phyloP scores from a whole-genome alignment of 2,329 filamentous ascomycete genomes.

The Thielaviopsis populi region DNA sequence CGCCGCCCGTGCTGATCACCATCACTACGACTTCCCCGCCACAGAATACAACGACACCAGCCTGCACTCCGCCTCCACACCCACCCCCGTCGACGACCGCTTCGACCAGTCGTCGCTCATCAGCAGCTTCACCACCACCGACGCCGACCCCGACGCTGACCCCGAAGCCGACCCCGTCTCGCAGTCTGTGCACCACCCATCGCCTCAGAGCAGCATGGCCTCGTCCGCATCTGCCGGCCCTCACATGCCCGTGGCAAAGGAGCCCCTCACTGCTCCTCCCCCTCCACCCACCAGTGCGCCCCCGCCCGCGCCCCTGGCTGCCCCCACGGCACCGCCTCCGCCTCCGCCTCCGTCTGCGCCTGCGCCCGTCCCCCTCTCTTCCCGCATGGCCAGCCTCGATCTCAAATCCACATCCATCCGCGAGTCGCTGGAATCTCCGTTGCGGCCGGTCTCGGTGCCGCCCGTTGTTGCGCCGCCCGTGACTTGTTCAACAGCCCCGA shows the following conservation, averaged over 20 bases:
- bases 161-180: conserved; percentile 4
- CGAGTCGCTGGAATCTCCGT: not conserved
- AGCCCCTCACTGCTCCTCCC: not conserved
- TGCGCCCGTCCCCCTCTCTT: conserved; percentile 9
- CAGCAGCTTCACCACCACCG: not conserved
- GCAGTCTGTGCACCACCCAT: conserved; percentile 9
- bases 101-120: conserved; percentile 16
- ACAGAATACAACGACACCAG: conserved; percentile 16
- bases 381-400: conserved; percentile 16
- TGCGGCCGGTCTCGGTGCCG: not conserved
- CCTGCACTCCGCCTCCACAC: conserved; percentile 14
- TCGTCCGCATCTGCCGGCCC: conserved; percentile 9
- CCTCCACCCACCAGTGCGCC: not conserved
- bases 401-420: conserved; percentile 9
- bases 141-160: not conserved
- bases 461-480: conserved; percentile 1
- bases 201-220: conserved; percentile 15
- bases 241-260: too few species aligned
- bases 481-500: too few species aligned
- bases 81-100: conserved; percentile 14
- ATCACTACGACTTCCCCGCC: conserved; percentile 14
- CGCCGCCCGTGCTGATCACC: too few species aligned
- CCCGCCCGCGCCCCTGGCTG: too few species aligned
- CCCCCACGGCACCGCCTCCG: not conserved
- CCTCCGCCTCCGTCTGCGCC: not conserved